Conservation (phyloP, 768 basidiomycete genomes). For the Leccinum sublutescens region DNA sequence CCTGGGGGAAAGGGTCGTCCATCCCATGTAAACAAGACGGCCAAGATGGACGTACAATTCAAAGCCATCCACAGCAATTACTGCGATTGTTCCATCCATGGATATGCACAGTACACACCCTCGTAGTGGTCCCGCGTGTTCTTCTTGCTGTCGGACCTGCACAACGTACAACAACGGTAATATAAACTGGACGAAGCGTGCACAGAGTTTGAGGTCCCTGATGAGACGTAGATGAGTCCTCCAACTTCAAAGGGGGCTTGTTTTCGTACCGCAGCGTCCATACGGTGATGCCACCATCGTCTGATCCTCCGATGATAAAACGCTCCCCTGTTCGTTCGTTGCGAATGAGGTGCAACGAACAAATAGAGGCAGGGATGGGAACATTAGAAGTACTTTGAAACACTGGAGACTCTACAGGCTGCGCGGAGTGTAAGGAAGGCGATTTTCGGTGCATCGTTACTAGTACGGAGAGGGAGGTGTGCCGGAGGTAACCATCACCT, state of each 20-base stretch:
- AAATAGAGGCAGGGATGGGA: slow-evolving; percentile 45
- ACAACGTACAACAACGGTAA: slow-evolving; percentile 60
- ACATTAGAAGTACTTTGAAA: slow-evolving; percentile 43
- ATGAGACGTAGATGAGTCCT: neutral
- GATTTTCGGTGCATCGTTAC: neutral
- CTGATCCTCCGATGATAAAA: slow-evolving; percentile 69
- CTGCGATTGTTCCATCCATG: slow-evolving; percentile 76
- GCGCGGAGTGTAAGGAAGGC: slow-evolving; percentile 2
- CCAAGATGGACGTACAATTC: slow-evolving; percentile 63
- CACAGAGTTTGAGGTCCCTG: slow-evolving; percentile 65
- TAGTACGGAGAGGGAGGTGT: slow-evolving; percentile 44
- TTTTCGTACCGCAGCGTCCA: slow-evolving; percentile 64
- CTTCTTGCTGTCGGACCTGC: slow-evolving; percentile 46
- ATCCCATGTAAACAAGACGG: neutral
- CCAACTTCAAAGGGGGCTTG: neutral
- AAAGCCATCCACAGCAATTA: slow-evolving; percentile 71
- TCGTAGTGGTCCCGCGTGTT: slow-evolving; percentile 53
- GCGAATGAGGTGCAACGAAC: slow-evolving; percentile 51
- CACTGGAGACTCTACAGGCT: slow-evolving; percentile 2
- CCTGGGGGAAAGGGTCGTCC: slow-evolving; percentile 39
- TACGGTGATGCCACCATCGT: slow-evolving; percentile 74
- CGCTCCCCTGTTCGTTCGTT: slow-evolving; percentile 60
- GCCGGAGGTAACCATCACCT: slow-evolving; percentile 57
- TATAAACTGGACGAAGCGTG: slow-evolving; percentile 72
- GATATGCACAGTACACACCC: slow-evolving; percentile 74